Percentiles rank a stretch among this genome's conserved stretches.
These are phyloP conservation scores for Infundibulicybe gibba DNA, from an alignment of 768 basidiomycete genomes.

Conservation along the genomic window DNA sequence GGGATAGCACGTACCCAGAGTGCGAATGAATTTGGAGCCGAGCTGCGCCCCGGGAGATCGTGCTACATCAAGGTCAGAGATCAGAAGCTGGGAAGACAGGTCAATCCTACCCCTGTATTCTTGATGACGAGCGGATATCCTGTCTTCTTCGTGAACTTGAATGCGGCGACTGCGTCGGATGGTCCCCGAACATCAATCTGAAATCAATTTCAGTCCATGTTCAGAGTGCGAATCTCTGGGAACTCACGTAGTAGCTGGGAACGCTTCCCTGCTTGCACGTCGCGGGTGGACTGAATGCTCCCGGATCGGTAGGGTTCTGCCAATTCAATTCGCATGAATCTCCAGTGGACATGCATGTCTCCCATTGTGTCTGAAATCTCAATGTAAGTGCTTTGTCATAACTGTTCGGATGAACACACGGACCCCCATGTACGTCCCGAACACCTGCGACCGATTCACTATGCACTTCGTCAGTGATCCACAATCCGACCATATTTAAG, in stretches of 20 bases:
- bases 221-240: not conserved
- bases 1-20: conserved; percentile 34
- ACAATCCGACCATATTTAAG: not conserved
- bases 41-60: conserved; percentile 46
- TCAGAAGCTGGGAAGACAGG: not conserved
- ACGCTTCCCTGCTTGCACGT: conserved; percentile 24
- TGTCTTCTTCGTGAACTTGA: conserved; percentile 34
- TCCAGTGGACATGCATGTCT: conserved; percentile 30
- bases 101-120: conserved; percentile 43
- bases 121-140: conserved; percentile 42
- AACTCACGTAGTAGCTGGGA: conserved; percentile 23
- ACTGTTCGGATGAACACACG: too few species aligned
- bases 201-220: too few species aligned
- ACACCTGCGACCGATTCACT: conserved; percentile 11
- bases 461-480: not conserved
- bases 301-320: conserved; percentile 13
- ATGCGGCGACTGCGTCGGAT: conserved; percentile 39
- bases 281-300: conserved; percentile 13
- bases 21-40: conserved; percentile 36
- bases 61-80: conserved; percentile 25
- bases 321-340: conserved; percentile 32
- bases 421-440: conserved; percentile 11
- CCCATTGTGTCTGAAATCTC: conserved; percentile 26
- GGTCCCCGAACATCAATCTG: conserved; percentile 38
- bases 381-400: too few species aligned